Base-by-base conservation (phyloP, 305 asterid species). In the Caryopteris hybrid region DNA sequence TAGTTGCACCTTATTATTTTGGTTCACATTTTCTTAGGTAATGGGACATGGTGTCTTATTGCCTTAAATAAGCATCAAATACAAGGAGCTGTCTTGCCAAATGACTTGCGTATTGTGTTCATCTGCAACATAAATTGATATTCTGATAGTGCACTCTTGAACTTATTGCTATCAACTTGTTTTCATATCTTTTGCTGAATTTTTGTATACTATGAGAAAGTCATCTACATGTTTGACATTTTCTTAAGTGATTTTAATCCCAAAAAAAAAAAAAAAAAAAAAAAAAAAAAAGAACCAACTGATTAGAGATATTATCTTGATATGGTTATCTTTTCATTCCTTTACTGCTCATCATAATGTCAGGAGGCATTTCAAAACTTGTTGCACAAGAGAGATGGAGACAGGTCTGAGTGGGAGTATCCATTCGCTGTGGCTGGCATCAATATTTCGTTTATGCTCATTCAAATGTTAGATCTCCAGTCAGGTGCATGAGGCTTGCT, bases 341-440 rank as follows among this genome's bases (percentile, higher is more conserved):
- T 11, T 16, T 18, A 0, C 14, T 17, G 3, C 22, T 50, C 16
- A 11, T 71, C 25, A 16, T 41, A 66, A 14, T 74, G 45, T 64
- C 75, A 93, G 99, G 96, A 84, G 69, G 81, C 90, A 6, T 93
- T 88, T 74, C 92, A 85, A 71, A 79, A 79, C 64, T 72, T 93
- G 78, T 81, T 93, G 84, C 78, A 93, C 77, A 93, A 93, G 77
- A 80, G 88, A 87, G 86, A 80, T 42, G 99, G 99, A 72, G 79
- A 79, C 63, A 84, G 99, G 77, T 87, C 99, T 36, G 92, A 85
- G 31, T 93, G 99, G 99, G 99, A 93, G 80, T 93, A 93, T 81
- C 99, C 99, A n/a, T 93, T 93, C 56, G 97, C 99, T 60, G 97
- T 88, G 71, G 99, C 99, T 54, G 99, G 97, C 79, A 87, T 93